Evolutionary conservation across 2,329 filamentous ascomycete genomes (phyloP), one percentile per base, ranked within the genome.

Genomic region (Neofusicoccum parvum): DNA sequence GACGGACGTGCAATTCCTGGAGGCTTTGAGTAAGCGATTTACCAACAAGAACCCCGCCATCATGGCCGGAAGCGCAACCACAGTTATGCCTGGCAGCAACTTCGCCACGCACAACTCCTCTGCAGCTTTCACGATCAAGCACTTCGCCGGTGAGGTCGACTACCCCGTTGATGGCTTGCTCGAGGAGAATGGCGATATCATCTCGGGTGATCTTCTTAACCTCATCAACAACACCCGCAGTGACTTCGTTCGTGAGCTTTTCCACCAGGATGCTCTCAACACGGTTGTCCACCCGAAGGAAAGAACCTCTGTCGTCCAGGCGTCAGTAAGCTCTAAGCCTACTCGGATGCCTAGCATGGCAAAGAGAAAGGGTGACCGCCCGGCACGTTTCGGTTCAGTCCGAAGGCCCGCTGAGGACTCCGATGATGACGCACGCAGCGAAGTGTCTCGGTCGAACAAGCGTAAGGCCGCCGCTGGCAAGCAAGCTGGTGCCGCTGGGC

Each of bases 81-180:
- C 91, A 34, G 88, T 90, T 68, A 83, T 96, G 32, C 92, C 92
- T 5, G 93, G 94, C 60, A 95, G 91, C 80, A 97, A 97, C 76
- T 97, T 97, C 78, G 82, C 90, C 58, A 94, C 94, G 0, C 90
- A 92, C 68, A 96, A 96, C 78, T 85, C 87, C 0, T 85, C 91
- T 0, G 90, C 92, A 5, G 86, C 87, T 10, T 99, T 99, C 80
- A 94, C 93, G 0, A 89, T 99, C 65, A 93, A 91, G 78, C 95
- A 99, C 78, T 99, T 96, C 78, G 94, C 94, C 45, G 95, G 95
- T 59, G 95, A 98, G 75, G 92, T 99, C 5, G 95, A 99, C 67
- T 99, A 99, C 74, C 89, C 92, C 2, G 86, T 96, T 67, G 90
- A 90, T 71, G 92, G 92, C 5, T 82, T 99, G 23, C 86, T 98